These are phyloP conservation scores for Prunus campanulata DNA, from an alignment of 306 rosid genomes.

Conservation along the genomic window DNA sequence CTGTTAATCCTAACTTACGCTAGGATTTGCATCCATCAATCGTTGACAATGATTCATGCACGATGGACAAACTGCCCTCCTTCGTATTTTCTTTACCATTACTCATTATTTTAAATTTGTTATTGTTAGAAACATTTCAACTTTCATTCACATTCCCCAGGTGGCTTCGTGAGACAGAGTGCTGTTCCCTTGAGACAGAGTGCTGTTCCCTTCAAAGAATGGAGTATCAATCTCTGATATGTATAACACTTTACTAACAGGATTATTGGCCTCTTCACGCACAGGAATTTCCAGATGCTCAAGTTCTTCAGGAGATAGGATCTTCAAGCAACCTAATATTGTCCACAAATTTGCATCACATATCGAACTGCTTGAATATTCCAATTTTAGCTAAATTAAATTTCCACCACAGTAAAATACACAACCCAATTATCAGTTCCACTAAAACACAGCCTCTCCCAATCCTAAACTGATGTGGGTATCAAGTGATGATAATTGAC, in stretches of 20 bases:
- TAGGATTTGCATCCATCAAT: not conserved
- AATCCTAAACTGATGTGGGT: not conserved
- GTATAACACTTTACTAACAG: conserved; percentile 50
- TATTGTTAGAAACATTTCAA: not conserved
- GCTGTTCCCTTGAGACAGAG: conserved; percentile 33
- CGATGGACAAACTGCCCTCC: not conserved
- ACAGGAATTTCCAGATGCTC: conserved; percentile 66
- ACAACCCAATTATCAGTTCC: not conserved
- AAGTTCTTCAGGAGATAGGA: conserved; percentile 75
- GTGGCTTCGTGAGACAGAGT: not conserved
- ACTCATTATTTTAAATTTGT: not conserved
- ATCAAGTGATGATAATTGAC: not conserved
- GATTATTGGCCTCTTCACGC: conserved; percentile 35
- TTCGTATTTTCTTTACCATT: not conserved
- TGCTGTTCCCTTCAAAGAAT: conserved; percentile 35
- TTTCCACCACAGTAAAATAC: not conserved
- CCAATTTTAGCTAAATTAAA: not conserved
- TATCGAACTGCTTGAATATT: not conserved
- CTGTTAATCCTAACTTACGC: not conserved
- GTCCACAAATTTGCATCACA: conserved; percentile 25
- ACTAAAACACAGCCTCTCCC: not conserved
- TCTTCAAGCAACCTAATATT: conserved; percentile 75
- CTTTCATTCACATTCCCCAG: not conserved
- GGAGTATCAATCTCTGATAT: conserved; percentile 42
- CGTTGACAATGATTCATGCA: not conserved